Evolutionary conservation across 148 eudicot genomes (phyloP).

Genomic region (Pouteria glomerata): DNA sequence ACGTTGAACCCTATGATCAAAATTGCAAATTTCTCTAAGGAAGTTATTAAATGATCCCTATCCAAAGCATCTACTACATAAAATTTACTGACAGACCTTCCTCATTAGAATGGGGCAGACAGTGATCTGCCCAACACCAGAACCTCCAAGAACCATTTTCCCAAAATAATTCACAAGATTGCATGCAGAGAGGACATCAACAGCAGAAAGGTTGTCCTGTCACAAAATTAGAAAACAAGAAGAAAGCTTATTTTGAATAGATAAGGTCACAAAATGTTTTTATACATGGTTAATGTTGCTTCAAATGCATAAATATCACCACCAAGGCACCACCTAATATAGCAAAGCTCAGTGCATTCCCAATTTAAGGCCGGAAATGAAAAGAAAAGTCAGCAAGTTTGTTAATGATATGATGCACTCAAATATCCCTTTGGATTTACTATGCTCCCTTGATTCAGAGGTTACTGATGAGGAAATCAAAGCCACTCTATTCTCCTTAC

Average conservation of each 20-base stretch:
- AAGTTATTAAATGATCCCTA: background rate
- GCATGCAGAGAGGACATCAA: constrained; percentile 96
- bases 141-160: constrained; percentile 93
- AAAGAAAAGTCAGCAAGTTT: too few relatives aligned
- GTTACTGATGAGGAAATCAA: too few relatives aligned
- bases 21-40: constrained; percentile 7
- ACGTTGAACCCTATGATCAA: constrained; percentile 68
- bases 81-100: constrained; percentile 51
- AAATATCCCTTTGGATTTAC: too few relatives aligned
- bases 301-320: background rate
- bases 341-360: background rate
- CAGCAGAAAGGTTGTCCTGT: constrained; percentile 99
- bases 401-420: too few relatives aligned
- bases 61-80: constrained; percentile 1
- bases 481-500: too few relatives aligned
- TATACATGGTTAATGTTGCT: background rate
- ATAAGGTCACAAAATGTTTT: background rate
- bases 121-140: constrained; percentile 97
- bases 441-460: too few relatives aligned
- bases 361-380: background rate
- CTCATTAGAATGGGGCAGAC: constrained; percentile 81
- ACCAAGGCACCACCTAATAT: background rate
- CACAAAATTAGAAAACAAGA: constrained; percentile 14
- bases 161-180: constrained; percentile 98
- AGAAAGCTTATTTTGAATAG: background rate